These are phyloP conservation scores for Prunus armeniaca DNA, from an alignment of 306 rosid genomes.

Conservation along the genomic window DNA sequence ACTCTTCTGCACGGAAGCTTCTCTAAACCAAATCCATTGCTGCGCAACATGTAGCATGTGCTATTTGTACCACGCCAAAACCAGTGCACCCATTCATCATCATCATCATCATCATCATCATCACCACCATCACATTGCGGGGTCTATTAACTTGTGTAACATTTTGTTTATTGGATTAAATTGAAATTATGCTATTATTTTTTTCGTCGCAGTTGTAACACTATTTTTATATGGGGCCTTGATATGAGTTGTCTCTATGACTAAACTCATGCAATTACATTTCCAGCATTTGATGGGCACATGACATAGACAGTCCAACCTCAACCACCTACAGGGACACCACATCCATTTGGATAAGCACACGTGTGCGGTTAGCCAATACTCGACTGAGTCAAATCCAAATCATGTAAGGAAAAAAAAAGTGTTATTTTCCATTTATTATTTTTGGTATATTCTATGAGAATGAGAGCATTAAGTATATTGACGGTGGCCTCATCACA, in stretches of 20 bases:
- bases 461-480: not conserved
- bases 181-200: not conserved
- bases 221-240: too few relatives aligned
- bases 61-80: not conserved
- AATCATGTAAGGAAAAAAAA: not conserved
- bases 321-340: constrained; percentile 20
- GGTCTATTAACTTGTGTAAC: too few relatives aligned
- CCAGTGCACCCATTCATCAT: not conserved
- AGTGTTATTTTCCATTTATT: too few relatives aligned
- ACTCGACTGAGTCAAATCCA: too few relatives aligned
- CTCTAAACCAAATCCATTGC: not conserved
- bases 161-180: not conserved
- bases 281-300: not conserved
- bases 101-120: not conserved
- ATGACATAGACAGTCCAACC: not conserved
- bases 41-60: not conserved
- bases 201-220: too few relatives aligned
- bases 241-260: too few relatives aligned
- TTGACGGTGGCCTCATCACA: not conserved
- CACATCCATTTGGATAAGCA: constrained; percentile 21
- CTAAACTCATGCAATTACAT: not conserved
- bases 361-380: constrained; percentile 26
- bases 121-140: too few relatives aligned
- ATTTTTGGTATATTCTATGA: too few relatives aligned
- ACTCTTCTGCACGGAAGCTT: not conserved